Conservation (phyloP, 2,329 filamentous ascomycete genomes). For the Colletotrichum neosansevieriae region DNA sequence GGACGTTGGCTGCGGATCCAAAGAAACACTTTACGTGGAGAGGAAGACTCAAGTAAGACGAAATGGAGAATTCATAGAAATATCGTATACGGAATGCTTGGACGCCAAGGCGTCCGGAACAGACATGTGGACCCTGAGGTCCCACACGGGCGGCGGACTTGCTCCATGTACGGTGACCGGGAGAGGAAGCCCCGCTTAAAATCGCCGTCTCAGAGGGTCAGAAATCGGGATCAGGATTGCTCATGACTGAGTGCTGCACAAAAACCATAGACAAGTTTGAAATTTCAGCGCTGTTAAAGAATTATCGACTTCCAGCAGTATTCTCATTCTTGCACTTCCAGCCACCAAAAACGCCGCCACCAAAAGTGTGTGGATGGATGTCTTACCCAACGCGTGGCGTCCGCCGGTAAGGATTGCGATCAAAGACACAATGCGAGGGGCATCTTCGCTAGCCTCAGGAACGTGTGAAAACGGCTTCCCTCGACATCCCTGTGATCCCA, state of each 20-base stretch:
- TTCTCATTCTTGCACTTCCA: too few species aligned
- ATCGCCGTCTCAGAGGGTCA: too few species aligned
- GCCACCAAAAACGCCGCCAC: not conserved
- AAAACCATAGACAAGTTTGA: too few species aligned
- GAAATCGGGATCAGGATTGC: not conserved
- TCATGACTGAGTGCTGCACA: not conserved
- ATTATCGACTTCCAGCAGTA: too few species aligned
- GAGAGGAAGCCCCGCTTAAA: not conserved
- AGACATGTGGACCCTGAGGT: not conserved
- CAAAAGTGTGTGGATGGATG: constrained; percentile 8
- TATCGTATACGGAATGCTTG: too few species aligned
- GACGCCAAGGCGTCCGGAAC: not conserved
- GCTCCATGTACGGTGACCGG: not conserved
- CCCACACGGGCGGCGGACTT: constrained; percentile 1
- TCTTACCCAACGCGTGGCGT: constrained; percentile 6
- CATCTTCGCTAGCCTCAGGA: constrained; percentile 17
- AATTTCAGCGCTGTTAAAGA: too few species aligned
- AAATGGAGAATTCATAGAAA: not conserved
- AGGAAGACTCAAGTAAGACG: constrained; percentile 20
- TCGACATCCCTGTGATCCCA: not conserved
- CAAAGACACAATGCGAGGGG: constrained; percentile 17
- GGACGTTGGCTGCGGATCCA: constrained; percentile 33
- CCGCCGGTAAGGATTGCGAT: constrained; percentile 21
- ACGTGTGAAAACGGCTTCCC: constrained; percentile 3
- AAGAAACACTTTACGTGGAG: constrained; percentile 41